Conservation (phyloP, 371 early-diverging fungal species). For the Syncephalastrum racemosum region DNA sequence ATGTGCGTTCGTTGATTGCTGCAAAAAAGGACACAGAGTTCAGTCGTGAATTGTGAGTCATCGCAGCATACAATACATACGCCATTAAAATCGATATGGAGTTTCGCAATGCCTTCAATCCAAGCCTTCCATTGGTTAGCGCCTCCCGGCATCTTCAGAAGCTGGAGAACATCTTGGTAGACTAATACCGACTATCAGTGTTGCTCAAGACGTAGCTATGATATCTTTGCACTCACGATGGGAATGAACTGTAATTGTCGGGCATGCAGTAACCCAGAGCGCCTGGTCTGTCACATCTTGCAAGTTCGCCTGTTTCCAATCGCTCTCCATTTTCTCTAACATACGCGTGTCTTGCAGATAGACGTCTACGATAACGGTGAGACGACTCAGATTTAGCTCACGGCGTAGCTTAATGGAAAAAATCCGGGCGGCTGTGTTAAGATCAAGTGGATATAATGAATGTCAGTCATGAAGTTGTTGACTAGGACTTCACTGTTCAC, state of each 20-base stretch:
- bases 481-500: too few relatives aligned
- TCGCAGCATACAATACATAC: not conserved
- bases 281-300: slow-evolving; percentile 36
- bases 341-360: too few relatives aligned
- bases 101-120: slow-evolving; percentile 31
- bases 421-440: too few relatives aligned
- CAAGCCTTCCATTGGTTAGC: slow-evolving; percentile 54
- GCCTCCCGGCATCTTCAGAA: slow-evolving; percentile 25
- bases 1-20: slow-evolving; percentile 21
- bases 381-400: too few relatives aligned
- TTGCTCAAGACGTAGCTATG: not conserved
- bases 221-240: not conserved
- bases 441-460: too few relatives aligned
- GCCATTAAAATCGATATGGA: not conserved
- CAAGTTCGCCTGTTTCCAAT: too few relatives aligned
- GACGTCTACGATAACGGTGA: too few relatives aligned
- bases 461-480: too few relatives aligned
- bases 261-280: slow-evolving; percentile 57
- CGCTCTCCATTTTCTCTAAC: too few relatives aligned
- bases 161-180: slow-evolving; percentile 30
- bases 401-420: too few relatives aligned
- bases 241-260: slow-evolving; percentile 28
- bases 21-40: not conserved
- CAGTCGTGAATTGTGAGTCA: not conserved
- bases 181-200: slow-evolving; percentile 22